These are phyloP conservation scores for Cerioporus squamosus DNA, from an alignment of 1,284 basidiomycete species.

Conservation along the genomic window DNA sequence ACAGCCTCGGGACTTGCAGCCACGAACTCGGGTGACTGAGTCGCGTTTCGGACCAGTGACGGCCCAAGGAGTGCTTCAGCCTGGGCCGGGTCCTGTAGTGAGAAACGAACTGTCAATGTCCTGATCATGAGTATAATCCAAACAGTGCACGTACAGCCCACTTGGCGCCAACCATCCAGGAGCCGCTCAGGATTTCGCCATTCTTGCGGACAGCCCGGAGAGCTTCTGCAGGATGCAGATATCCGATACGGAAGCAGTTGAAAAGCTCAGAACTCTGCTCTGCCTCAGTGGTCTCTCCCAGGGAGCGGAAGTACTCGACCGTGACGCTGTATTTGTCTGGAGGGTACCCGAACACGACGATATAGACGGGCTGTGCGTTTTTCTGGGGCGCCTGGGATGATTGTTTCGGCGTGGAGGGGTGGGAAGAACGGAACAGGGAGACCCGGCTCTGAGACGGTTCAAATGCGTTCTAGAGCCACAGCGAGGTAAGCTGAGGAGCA, in stretches of 20 bases:
- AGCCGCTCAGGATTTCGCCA: conserved; percentile 73
- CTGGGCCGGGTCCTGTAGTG: conserved; percentile 56
- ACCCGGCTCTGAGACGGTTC: conserved; percentile 31
- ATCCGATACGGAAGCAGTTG: conserved; percentile 78
- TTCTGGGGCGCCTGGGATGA: conserved; percentile 33
- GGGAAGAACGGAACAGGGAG: conserved; percentile 29
- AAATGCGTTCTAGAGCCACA: conserved; percentile 37
- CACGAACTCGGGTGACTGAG: conserved; percentile 25
- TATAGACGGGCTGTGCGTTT: conserved; percentile 45
- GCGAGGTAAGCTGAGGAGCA: not conserved
- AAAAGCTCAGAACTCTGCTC: conserved; percentile 63
- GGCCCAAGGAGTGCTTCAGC: conserved; percentile 58
- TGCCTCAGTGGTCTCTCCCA: conserved; percentile 67
- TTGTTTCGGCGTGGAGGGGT: conserved; percentile 35
- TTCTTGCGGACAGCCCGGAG: conserved; percentile 77
- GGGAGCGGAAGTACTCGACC: conserved; percentile 71
- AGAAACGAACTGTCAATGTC: conserved; percentile 12
- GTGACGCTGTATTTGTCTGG: conserved; percentile 71
- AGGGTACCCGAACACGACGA: conserved; percentile 80
- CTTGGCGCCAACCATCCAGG: conserved; percentile 83
- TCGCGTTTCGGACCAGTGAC: conserved; percentile 30
- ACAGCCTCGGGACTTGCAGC: conserved; percentile 31
- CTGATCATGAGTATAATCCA: not conserved
- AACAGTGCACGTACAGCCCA: conserved; percentile 62
- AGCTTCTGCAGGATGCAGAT: conserved; percentile 69